phyloP scores from a whole-genome alignment of 768 basidiomycete species.

The Myochromella boudieri region DNA sequence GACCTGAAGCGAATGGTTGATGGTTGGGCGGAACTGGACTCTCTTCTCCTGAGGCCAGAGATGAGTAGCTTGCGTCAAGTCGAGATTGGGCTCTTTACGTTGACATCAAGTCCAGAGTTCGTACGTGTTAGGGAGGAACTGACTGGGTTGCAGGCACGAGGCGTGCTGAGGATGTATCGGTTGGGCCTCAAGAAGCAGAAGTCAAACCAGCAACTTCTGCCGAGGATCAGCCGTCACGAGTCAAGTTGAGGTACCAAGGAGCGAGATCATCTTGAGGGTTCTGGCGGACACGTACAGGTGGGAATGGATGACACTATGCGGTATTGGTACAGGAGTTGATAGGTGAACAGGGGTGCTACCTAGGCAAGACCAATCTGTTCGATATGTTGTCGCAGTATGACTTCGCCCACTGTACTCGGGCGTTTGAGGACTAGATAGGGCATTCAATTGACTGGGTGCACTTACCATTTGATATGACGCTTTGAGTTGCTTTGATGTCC shows the following conservation, averaged over 20 bases:
- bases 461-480: conserved; percentile 62
- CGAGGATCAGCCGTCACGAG: conserved; percentile 36
- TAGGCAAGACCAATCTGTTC: conserved; percentile 48
- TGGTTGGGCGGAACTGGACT: conserved; percentile 33
- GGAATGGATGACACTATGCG: too few species aligned
- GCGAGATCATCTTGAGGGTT: background rate
- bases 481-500: conserved; percentile 69
- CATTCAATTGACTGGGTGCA: conserved; percentile 4
- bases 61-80: conserved; percentile 30
- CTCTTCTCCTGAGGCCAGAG: conserved; percentile 31
- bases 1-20: conserved; percentile 34
- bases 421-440: background rate
- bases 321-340: too few species aligned
- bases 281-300: background rate
- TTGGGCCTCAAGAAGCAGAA: conserved; percentile 40
- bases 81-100: conserved; percentile 42
- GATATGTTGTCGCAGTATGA: conserved; percentile 66
- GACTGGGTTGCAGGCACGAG: conserved; percentile 25
- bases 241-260: conserved; percentile 3
- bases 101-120: conserved; percentile 32
- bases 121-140: conserved; percentile 31
- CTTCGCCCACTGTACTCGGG: conserved; percentile 53
- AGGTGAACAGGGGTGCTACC: background rate
- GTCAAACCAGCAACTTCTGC: conserved; percentile 34
- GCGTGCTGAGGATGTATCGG: conserved; percentile 36